Conservation (phyloP, 257 asterid species). For the Scutellaria minor region DNA sequence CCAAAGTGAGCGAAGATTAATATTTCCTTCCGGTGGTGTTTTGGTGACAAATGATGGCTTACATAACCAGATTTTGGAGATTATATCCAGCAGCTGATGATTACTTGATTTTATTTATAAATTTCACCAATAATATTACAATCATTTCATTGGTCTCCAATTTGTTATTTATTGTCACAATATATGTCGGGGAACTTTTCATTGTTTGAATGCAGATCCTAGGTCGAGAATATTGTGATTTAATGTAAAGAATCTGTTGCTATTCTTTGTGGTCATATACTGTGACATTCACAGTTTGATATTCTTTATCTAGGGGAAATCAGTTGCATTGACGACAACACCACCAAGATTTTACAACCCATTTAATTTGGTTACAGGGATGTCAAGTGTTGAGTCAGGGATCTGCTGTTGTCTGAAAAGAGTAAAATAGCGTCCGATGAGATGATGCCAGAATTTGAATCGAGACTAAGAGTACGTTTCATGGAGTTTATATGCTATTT, state of each 20-base stretch:
- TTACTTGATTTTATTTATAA: slow-evolving; percentile 9
- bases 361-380: not conserved
- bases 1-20: slow-evolving; percentile 60
- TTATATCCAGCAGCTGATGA: slow-evolving; percentile 56
- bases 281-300: not conserved
- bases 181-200: not conserved
- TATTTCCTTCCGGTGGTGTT: slow-evolving; percentile 81
- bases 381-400: not conserved
- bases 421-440: not conserved
- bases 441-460: not conserved
- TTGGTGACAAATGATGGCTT: slow-evolving; percentile 68
- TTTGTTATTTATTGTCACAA: not conserved
- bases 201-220: slow-evolving; percentile 1
- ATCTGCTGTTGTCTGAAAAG: not conserved
- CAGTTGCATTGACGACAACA: not conserved
- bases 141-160: slow-evolving; percentile 23
- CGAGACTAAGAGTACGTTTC: no score
- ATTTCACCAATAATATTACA: not conserved
- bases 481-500: no score
- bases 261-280: slow-evolving; percentile 8
- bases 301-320: slow-evolving; percentile 2
- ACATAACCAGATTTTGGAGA: slow-evolving; percentile 57
- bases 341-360: not conserved
- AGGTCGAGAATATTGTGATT: no score
- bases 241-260: slow-evolving; percentile 16